Conservation (phyloP, 352 stramenopile species). For the Pythium grandisporangium region DNA sequence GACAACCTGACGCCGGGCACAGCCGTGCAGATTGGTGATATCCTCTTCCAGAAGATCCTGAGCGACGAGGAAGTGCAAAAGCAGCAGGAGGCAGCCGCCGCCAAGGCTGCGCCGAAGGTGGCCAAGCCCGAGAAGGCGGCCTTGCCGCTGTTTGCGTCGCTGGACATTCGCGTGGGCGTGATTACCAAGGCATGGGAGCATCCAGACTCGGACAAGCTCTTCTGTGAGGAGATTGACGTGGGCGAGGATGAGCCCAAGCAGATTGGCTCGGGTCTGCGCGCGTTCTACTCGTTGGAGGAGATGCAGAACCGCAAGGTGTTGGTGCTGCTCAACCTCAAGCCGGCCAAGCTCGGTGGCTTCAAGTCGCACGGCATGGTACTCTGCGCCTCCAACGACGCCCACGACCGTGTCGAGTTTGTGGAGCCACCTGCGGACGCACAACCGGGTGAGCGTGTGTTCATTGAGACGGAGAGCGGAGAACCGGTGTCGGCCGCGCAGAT, state of each 20-base stretch:
- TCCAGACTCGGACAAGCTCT: slow-evolving; percentile 92
- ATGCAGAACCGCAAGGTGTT: slow-evolving; percentile 93
- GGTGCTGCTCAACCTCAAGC: slow-evolving; percentile 98
- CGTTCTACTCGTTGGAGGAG: slow-evolving; percentile 94
- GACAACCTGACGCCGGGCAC: slow-evolving; percentile 90
- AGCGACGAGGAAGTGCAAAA: slow-evolving; percentile 70
- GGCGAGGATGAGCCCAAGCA: slow-evolving; percentile 89
- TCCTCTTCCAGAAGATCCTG: slow-evolving; percentile 93
- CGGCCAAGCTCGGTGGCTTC: slow-evolving; percentile 94
- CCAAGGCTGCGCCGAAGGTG: slow-evolving; percentile 22
- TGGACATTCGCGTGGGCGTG: slow-evolving; percentile 76
- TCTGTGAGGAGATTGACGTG: slow-evolving; percentile 99
- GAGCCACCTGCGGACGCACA: slow-evolving; percentile 87
- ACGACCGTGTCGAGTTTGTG: slow-evolving; percentile 92
- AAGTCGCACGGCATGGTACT: slow-evolving; percentile 97
- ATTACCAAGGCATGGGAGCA: slow-evolving; percentile 81
- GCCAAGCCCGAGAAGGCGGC: slow-evolving; percentile 41
- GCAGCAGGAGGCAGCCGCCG: slow-evolving; percentile 33
- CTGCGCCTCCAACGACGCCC: slow-evolving; percentile 83
- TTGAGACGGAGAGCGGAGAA: slow-evolving; percentile 66
- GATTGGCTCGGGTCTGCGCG: slow-evolving; percentile 93
- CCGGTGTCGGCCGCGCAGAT: slow-evolving; percentile 67
- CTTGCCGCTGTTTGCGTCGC: slow-evolving; percentile 55
- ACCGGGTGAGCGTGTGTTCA: slow-evolving; percentile 90
- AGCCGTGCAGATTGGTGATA: slow-evolving; percentile 86